Percentiles rank a stretch among this genome's conserved stretches.
These are phyloP conservation scores for Colletotrichum sp. DNA, from an alignment of 2,329 filamentous ascomycete genomes.

Conservation along the genomic window DNA sequence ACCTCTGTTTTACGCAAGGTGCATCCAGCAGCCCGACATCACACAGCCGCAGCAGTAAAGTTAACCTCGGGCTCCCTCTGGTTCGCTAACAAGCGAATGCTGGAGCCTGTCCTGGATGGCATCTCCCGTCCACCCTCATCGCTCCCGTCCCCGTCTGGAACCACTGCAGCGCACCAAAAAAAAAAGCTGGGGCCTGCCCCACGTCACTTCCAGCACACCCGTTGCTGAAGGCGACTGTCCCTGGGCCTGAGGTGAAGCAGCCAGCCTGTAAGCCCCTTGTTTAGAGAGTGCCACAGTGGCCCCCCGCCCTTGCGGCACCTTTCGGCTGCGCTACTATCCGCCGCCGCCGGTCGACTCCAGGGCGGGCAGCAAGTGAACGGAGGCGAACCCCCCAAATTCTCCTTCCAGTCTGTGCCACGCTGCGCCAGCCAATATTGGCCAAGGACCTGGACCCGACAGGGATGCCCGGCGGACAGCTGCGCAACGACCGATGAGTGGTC, in stretches of 20 bases:
- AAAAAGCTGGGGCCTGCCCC: neutral
- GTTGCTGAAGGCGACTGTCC: neutral
- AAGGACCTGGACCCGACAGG: neutral
- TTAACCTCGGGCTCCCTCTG: neutral
- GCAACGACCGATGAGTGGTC: neutral
- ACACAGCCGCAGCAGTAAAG: neutral
- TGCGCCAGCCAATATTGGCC: constrained; percentile 7
- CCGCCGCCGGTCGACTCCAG: neutral
- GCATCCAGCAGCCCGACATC: neutral
- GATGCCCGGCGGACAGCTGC: neutral
- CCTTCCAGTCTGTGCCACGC: constrained; percentile 11
- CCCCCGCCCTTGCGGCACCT: constrained; percentile 5
- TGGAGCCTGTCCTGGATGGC: neutral
- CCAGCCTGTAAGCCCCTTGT: constrained; percentile 1
- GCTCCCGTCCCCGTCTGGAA: neutral
- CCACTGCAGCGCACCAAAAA: neutral
- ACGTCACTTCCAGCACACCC: neutral
- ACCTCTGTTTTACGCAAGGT: neutral
- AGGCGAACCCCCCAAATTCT: neutral
- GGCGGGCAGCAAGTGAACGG: neutral
- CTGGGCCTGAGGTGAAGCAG: neutral
- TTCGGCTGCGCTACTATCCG: constrained; percentile 19
- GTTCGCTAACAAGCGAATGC: neutral
- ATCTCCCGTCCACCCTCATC: neutral
- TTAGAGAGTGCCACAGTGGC: constrained; percentile 5